Conservation (phyloP, 306 rosid species). For the Vigna unguiculata region DNA sequence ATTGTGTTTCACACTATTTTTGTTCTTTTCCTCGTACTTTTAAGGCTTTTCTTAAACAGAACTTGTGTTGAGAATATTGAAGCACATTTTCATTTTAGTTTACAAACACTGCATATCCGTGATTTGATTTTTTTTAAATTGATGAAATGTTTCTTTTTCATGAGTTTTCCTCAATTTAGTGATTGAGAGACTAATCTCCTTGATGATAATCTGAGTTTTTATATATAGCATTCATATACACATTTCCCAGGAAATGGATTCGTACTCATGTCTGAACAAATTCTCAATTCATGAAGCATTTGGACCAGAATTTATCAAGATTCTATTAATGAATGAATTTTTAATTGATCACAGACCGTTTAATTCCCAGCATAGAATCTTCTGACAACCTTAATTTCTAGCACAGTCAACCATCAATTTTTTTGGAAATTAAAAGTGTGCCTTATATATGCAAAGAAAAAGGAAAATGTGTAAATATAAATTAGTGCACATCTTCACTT, state of each 20-base stretch:
- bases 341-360: background rate
- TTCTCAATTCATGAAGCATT: background rate
- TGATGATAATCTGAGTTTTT: too few relatives aligned
- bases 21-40: background rate
- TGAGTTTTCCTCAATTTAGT: too few relatives aligned
- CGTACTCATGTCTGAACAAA: too few relatives aligned
- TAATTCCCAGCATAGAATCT: background rate
- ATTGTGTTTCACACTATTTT: background rate
- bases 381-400: constrained; percentile 21
- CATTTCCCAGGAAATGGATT: too few relatives aligned
- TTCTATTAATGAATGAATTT: background rate
- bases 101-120: background rate
- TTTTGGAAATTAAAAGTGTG: too few relatives aligned
- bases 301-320: background rate
- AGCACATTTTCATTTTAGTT: background rate
- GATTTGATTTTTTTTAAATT: too few relatives aligned
- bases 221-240: too few relatives aligned
- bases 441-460: too few relatives aligned
- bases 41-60: background rate
- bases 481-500: too few relatives aligned
- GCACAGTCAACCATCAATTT: background rate
- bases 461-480: too few relatives aligned
- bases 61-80: background rate
- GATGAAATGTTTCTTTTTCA: too few relatives aligned
- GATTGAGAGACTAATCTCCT: too few relatives aligned